Evolutionary conservation across 2,329 filamentous ascomycete species (phyloP).

Genomic region (Cercospora sp.): DNA sequence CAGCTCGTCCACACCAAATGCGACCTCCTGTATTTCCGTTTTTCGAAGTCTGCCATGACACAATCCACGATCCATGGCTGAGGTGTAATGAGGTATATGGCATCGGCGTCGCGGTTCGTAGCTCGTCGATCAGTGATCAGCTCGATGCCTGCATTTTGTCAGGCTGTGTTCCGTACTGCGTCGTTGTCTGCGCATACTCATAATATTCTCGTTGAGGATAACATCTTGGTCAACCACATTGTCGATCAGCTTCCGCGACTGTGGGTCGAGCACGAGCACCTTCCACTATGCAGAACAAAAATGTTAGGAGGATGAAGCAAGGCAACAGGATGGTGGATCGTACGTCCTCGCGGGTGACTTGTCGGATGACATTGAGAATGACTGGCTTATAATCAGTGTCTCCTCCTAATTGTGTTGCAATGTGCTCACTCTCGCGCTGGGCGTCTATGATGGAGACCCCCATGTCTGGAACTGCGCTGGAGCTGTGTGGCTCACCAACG

Average conservation of each 20-base stretch:
- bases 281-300: slow-evolving; percentile 71
- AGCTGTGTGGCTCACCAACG: slow-evolving; percentile 9
- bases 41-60: slow-evolving; percentile 87
- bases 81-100: slow-evolving; percentile 87
- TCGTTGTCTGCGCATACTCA: slow-evolving; percentile 62
- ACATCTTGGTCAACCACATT: slow-evolving; percentile 94
- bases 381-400: slow-evolving; percentile 3
- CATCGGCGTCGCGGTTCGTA: slow-evolving; percentile 86
- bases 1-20: slow-evolving; percentile 83
- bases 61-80: slow-evolving; percentile 89
- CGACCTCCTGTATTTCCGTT: slow-evolving; percentile 73
- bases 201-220: slow-evolving; percentile 93
- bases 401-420: background rate
- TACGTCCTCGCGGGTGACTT: slow-evolving; percentile 73
- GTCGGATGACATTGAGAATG: slow-evolving; percentile 71
- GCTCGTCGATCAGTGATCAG: slow-evolving; percentile 84
- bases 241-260: slow-evolving; percentile 80
- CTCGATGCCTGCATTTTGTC: slow-evolving; percentile 73
- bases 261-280: slow-evolving; percentile 85
- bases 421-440: slow-evolving; percentile 69
- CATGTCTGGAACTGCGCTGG: slow-evolving; percentile 48
- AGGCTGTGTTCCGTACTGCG: slow-evolving; percentile 25
- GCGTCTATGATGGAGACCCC: slow-evolving; percentile 80
- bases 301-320: slow-evolving; percentile 14
- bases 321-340: slow-evolving; percentile 22